Percentiles rank a stretch among this genome's conserved stretches.
Evolutionary conservation across 1,284 basidiomycete species (phyloP).

Genomic region (Puccinia brachypodii): DNA sequence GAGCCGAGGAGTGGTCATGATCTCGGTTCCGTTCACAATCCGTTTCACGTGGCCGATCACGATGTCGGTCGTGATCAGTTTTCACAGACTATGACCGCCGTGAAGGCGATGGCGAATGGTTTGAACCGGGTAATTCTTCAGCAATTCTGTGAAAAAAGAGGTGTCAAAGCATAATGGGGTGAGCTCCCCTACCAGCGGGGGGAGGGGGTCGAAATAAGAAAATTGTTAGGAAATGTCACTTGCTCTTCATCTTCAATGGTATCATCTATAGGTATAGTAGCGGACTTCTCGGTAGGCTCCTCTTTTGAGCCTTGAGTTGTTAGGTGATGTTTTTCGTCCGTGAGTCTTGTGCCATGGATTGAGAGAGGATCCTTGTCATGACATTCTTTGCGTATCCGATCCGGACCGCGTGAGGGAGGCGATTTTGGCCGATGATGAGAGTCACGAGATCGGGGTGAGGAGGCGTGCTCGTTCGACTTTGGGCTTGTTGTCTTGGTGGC

Average conservation of each 20-base stretch:
- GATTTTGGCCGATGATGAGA: not conserved
- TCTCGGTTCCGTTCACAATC: constrained; percentile 24
- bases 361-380: not conserved
- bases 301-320: not conserved
- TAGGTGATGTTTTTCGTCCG: constrained; percentile 1
- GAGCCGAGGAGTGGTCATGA: not conserved
- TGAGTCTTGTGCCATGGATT: not conserved
- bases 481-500: not conserved
- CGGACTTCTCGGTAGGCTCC: constrained; percentile 4
- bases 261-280: constrained; percentile 21
- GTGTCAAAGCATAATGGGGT: not conserved
- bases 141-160: constrained; percentile 28
- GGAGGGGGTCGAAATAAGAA: not conserved
- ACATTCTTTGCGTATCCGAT: not conserved
- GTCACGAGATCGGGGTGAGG: constrained; percentile 11
- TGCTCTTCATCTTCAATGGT: constrained; percentile 46
- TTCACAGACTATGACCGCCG: constrained; percentile 12
- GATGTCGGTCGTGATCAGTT: constrained; percentile 12
- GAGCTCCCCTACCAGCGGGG: not conserved
- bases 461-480: not conserved
- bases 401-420: not conserved
- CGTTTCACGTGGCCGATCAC: constrained; percentile 2
- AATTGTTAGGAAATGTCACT: not conserved
- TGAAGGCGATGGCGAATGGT: constrained; percentile 22
- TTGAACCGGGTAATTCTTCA: constrained; percentile 20